A percentile compares a stretch with the other conserved stretches of the same genome.
These are phyloP conservation scores for Microcera coccophila DNA, from an alignment of 2,329 filamentous ascomycete genomes.

Conservation along the genomic window DNA sequence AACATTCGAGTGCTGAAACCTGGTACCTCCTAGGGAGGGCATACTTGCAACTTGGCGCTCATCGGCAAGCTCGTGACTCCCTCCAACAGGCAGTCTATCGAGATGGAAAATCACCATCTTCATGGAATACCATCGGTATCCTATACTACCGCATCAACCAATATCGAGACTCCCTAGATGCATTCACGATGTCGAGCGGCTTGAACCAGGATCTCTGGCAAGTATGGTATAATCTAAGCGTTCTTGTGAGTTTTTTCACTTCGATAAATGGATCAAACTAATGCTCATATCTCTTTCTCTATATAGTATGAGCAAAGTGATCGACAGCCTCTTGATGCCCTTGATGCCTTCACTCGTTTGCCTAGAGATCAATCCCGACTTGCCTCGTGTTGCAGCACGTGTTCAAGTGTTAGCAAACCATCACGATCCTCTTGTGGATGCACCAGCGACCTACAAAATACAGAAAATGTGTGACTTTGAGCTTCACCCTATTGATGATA, in stretches of 20 bases:
- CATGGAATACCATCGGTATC: constrained; percentile 99
- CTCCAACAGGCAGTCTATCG: constrained; percentile 99
- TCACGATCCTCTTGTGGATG: too few relatives aligned
- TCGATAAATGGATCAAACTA: too few relatives aligned
- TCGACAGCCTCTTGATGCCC: too few relatives aligned
- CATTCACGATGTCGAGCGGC: constrained; percentile 93
- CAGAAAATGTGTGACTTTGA: too few relatives aligned
- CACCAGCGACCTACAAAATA: too few relatives aligned
- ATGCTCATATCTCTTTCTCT: too few relatives aligned
- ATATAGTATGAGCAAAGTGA: too few relatives aligned
- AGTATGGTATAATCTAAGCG: constrained; percentile 98
- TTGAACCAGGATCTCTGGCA: constrained; percentile 98
- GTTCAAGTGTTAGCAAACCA: too few relatives aligned
- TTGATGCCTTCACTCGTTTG: too few relatives aligned
- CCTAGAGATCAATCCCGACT: too few relatives aligned
- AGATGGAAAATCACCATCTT: constrained; percentile 94
- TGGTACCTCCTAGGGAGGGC: constrained; percentile 97
- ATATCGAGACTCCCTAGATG: constrained; percentile 95
- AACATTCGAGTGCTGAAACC: constrained; percentile 93
- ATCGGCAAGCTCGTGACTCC: constrained; percentile 96
- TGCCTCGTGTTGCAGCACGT: too few relatives aligned
- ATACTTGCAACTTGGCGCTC: constrained; percentile 99
- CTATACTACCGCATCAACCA: constrained; percentile 99
- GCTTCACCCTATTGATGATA: too few relatives aligned
- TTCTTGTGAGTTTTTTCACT: constrained; percentile 62